Evolutionary conservation across 805 yeast genomes (phyloP).

Genomic region (Yarrowia porcina): DNA sequence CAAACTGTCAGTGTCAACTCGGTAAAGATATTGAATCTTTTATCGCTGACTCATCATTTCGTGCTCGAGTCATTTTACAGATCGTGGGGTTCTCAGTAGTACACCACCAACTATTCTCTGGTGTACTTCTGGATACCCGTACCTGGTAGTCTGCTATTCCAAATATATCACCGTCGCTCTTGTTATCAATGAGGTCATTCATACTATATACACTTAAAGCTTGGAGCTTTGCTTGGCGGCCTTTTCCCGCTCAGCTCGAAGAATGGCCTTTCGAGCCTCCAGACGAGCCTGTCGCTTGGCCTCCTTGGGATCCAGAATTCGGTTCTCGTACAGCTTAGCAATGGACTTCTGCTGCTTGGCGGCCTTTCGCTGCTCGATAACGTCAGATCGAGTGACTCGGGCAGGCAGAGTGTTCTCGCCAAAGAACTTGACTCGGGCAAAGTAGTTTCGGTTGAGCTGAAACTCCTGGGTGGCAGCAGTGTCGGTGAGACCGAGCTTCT

Average conservation of each 20-base stretch:
- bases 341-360: constrained; percentile 21
- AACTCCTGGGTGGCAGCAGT: constrained; percentile 75
- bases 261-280: neutral
- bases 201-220: constrained; percentile 22
- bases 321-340: neutral
- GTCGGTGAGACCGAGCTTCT: constrained; percentile 84
- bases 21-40: too few species aligned
- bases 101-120: too few species aligned
- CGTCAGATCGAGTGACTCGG: constrained; percentile 34
- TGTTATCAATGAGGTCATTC: neutral
- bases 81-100: too few species aligned
- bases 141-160: too few species aligned
- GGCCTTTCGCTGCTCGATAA: neutral
- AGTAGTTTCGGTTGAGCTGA: constrained; percentile 38
- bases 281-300: constrained; percentile 13
- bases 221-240: neutral
- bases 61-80: too few species aligned
- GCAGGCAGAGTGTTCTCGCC: constrained; percentile 40
- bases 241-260: neutral
- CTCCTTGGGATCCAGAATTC: neutral
- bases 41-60: too few species aligned
- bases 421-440: constrained; percentile 39
- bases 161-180: too few species aligned
- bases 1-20: too few species aligned
- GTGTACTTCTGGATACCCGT: too few species aligned